These are phyloP conservation scores for Xerocomus spinulosus DNA, from an alignment of 768 basidiomycete genomes.

Conservation along the genomic window DNA sequence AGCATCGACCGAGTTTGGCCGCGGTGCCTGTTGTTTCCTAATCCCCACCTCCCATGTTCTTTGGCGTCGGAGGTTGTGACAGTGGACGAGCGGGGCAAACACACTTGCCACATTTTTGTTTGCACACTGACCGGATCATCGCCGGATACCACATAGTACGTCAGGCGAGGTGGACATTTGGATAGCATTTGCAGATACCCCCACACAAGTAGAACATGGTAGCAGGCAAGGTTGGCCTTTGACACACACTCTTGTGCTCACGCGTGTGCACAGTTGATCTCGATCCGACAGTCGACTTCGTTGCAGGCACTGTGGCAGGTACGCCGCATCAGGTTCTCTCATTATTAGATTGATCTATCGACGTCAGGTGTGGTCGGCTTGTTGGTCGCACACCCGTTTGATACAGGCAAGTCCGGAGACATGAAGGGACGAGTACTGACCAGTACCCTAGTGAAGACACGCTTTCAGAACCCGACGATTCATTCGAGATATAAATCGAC, in stretches of 20 bases:
- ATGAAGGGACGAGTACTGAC: too few species aligned
- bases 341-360: neutral
- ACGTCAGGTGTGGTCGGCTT: conserved; percentile 55
- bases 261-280: conserved; percentile 28
- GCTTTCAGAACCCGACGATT: conserved; percentile 64
- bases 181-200: neutral
- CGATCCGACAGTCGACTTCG: conserved; percentile 68
- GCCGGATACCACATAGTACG: neutral
- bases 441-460: conserved; percentile 87
- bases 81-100: too few species aligned
- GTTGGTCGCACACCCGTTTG: conserved; percentile 72
- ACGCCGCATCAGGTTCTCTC: neutral
- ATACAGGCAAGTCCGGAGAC: conserved; percentile 51
- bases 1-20: neutral
- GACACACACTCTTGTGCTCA: conserved; percentile 3
- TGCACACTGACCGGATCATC: neutral
- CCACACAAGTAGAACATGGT: conserved; percentile 15
- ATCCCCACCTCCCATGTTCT: neutral
- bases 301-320: conserved; percentile 72
- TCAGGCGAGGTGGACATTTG: neutral
- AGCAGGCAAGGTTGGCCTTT: conserved; percentile 11
- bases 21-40: too few species aligned
- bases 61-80: neutral
- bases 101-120: neutral
- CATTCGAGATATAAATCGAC: conserved; percentile 58